A percentile compares a stretch with the other conserved stretches of the same genome.
Evolutionary conservation across 1,284 basidiomycete species (phyloP).

Genomic region (Vanrija sp.): DNA sequence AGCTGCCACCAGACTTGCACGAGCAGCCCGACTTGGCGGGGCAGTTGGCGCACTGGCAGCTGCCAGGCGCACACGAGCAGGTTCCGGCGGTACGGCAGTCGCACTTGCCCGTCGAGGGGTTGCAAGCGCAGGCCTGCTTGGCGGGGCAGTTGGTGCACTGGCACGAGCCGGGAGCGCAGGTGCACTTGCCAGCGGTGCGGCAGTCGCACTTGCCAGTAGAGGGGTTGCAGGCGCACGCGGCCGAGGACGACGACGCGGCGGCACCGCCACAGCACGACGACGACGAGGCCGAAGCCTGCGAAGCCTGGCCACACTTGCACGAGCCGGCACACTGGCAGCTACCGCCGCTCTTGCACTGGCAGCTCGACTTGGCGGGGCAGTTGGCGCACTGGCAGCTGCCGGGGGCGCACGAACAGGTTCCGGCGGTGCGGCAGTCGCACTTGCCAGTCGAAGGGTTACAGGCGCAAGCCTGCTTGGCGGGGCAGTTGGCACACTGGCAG

Average conservation of each 20-base stretch:
- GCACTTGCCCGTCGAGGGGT: too few species aligned
- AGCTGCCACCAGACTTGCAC: slow-evolving; percentile 3
- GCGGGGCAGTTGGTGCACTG: slow-evolving; percentile 21
- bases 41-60: slow-evolving; percentile 23
- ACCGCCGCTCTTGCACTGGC: background rate
- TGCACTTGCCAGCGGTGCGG: slow-evolving; percentile 17
- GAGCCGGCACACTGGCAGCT: background rate
- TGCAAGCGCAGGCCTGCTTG: too few species aligned
- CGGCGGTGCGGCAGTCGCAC: background rate
- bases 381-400: slow-evolving; percentile 21
- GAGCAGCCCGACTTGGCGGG: slow-evolving; percentile 6
- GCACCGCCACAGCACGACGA: too few species aligned
- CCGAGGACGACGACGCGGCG: too few species aligned
- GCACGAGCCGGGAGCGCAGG: slow-evolving; percentile 29
- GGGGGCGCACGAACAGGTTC: slow-evolving; percentile 19
- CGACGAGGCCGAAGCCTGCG: too few species aligned
- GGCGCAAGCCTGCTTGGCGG: slow-evolving; percentile 6
- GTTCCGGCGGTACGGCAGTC: background rate
- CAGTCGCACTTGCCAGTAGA: slow-evolving; percentile 7
- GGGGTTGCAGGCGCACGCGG: too few species aligned
- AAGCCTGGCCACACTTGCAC: background rate
- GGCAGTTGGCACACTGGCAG: slow-evolving; percentile 24
- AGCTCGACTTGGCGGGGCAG: slow-evolving; percentile 15
- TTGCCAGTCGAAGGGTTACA: background rate
- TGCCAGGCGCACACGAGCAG: slow-evolving; percentile 23